Percentiles rank a stretch among this genome's conserved stretches.
Evolutionary conservation across 2,329 filamentous ascomycete genomes (phyloP).

Genomic region (Fusarium luffae): DNA sequence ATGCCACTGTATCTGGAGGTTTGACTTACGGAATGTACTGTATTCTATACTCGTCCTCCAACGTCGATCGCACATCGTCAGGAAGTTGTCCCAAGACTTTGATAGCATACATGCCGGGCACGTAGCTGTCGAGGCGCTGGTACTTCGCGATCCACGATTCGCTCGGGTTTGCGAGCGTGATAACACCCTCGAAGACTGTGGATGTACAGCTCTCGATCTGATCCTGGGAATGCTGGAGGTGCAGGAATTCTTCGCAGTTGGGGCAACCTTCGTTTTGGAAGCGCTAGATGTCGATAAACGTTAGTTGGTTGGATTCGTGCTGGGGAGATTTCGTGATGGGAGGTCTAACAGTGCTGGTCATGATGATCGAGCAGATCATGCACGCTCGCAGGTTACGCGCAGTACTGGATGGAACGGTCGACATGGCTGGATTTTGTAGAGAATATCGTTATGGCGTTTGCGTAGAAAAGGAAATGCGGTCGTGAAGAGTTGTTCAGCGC

Average conservation of each 20-base stretch:
- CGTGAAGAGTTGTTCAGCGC: conserved; percentile 9
- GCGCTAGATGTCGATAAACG: conserved; percentile 62
- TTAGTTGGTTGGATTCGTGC: conserved; percentile 17
- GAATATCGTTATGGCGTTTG: neutral
- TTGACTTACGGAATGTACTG: conserved; percentile 70
- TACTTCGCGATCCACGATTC: conserved; percentile 96
- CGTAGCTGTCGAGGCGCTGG: conserved; percentile 90
- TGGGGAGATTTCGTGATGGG: neutral
- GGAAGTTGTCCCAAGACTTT: conserved; percentile 88
- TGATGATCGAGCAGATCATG: conserved; percentile 98
- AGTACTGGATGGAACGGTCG: conserved; percentile 73
- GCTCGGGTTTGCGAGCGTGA: conserved; percentile 83
- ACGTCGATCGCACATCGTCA: conserved; percentile 69
- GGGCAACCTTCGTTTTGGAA: conserved; percentile 91
- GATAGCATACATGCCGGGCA: conserved; percentile 89
- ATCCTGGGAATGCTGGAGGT: conserved; percentile 81
- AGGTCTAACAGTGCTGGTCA: conserved; percentile 75
- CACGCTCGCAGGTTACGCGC: conserved; percentile 92
- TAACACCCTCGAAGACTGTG: conserved; percentile 93
- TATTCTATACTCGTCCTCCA: conserved; percentile 72
- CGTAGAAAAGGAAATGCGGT: neutral
- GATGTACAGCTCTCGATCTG: conserved; percentile 93
- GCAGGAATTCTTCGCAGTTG: conserved; percentile 94
- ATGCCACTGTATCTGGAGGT: neutral
- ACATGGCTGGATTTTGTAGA: conserved; percentile 48